Conservation (phyloP, 2,329 filamentous ascomycete species). For the Diaporthe citrichinensis region DNA sequence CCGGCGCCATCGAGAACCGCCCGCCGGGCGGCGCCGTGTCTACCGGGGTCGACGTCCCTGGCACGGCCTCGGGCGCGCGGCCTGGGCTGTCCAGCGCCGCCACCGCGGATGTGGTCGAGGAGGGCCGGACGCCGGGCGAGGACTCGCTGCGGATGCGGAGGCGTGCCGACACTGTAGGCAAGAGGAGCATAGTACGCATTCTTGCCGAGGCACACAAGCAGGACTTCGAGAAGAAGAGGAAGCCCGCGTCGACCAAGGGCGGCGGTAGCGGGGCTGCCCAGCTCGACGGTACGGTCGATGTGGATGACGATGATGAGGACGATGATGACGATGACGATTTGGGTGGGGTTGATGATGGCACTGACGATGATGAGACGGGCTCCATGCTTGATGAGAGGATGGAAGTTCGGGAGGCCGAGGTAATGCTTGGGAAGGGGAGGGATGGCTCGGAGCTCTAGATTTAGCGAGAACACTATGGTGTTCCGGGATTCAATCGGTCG, state of each 20-base stretch:
- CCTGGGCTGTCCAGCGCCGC: slow-evolving; percentile 44
- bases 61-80: slow-evolving; percentile 16
- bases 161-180: slow-evolving; percentile 52
- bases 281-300: slow-evolving; percentile 42
- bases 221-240: slow-evolving; percentile 88
- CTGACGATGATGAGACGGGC: slow-evolving; percentile 53
- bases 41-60: slow-evolving; percentile 45
- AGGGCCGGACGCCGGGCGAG: slow-evolving; percentile 37
- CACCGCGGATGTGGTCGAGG: slow-evolving; percentile 39
- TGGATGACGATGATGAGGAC: slow-evolving; percentile 32
- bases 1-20: slow-evolving; percentile 21
- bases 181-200: slow-evolving; percentile 68
- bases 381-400: slow-evolving; percentile 46
- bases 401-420: slow-evolving; percentile 49
- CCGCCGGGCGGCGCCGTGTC: slow-evolving; percentile 42
- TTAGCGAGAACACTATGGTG: background rate
- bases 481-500: too few relatives aligned
- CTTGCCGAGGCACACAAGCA: slow-evolving; percentile 88
- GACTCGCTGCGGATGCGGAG: slow-evolving; percentile 45
- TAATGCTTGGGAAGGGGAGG: slow-evolving; percentile 42
- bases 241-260: slow-evolving; percentile 45
- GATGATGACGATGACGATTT: slow-evolving; percentile 43
- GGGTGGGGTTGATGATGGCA: slow-evolving; percentile 45
- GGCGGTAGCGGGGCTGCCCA: background rate
- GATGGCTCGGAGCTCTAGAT: slow-evolving; percentile 20